These are phyloP conservation scores for Tolypocladium pustulatum DNA, from an alignment of 2,329 filamentous ascomycete genomes.

Conservation along the genomic window DNA sequence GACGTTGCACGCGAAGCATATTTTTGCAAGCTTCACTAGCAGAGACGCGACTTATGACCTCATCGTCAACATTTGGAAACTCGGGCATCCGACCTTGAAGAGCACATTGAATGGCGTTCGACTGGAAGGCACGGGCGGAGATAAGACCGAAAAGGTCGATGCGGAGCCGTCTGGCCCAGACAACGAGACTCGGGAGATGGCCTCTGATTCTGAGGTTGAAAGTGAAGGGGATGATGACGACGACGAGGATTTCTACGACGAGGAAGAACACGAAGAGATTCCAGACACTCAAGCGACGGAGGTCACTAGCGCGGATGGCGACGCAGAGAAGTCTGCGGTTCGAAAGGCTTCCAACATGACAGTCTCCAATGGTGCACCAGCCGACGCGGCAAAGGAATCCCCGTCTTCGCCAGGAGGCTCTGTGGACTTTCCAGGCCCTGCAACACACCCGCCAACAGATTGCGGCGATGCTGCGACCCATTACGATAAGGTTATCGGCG, in stretches of 20 bases:
- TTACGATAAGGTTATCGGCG: slow-evolving; percentile 75
- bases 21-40: slow-evolving; percentile 91
- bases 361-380: slow-evolving; percentile 30
- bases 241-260: slow-evolving; percentile 66
- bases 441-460: slow-evolving; percentile 71
- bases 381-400: slow-evolving; percentile 41
- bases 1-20: slow-evolving; percentile 87
- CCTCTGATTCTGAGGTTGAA: slow-evolving; percentile 45
- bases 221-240: slow-evolving; percentile 67
- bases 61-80: slow-evolving; percentile 96
- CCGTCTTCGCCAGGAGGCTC: slow-evolving; percentile 28
- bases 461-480: slow-evolving; percentile 71
- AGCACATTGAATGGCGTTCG: slow-evolving; percentile 84
- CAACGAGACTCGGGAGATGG: slow-evolving; percentile 34
- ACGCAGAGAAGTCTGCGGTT: slow-evolving; percentile 50
- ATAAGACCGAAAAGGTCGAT: slow-evolving; percentile 82
- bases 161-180: slow-evolving; percentile 24
- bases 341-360: slow-evolving; percentile 60
- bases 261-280: slow-evolving; percentile 70
- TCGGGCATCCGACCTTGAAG: slow-evolving; percentile 83
- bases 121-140: slow-evolving; percentile 70
- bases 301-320: slow-evolving; percentile 29
- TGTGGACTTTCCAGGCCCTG: slow-evolving; percentile 74
- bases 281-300: slow-evolving; percentile 43
- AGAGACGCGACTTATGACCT: slow-evolving; percentile 94